Evolutionary conservation across 768 basidiomycete genomes (phyloP), one percentile per base, ranked within the genome.

Genomic region (Mycena leptocephala): DNA sequence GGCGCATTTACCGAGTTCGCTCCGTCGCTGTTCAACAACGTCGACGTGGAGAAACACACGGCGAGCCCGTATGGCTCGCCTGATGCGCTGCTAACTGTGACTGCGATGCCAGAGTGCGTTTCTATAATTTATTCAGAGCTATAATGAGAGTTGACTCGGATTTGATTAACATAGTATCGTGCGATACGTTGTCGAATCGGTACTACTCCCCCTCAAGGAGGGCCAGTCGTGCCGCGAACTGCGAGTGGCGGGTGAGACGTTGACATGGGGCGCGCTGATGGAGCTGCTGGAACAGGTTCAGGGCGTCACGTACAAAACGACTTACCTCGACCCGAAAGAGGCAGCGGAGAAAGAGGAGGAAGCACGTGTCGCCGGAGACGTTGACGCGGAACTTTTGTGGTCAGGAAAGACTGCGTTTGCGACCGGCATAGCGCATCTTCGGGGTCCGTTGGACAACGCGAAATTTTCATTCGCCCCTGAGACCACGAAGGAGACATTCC

Each of bases 271-370:
- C 14, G 24, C 53, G 39, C 67, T 69, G 2, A 39, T 69, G 24
- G 37, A 37, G 37, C 9, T 20, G 2, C 67, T 69, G 5, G 55
- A n/a, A 18, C 55, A 56, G 37, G 67, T 58, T 1, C 67, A 69
- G 24, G 67, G 67, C 8, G 67, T 58, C 2, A 58, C 30, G 20
- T 69, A 69, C 30, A 24, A 37, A 1, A 26, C 7, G 0, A 58
- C 28, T 3, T 69, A 69, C 22, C 53, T 69, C 35, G 67, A 69
- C 28, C 67, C 67, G 20, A 16, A 11, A 14, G 55, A 58, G 14
- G 67, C 67, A n/a, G 67, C 53, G 39, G 67, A 28, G 13, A 69
- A 69, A 39, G 67, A 69, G 22, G 67, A 69, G 39, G 51, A 22
- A 9, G 65, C 65, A 3, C 65, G 65, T 32, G 46, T 67, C 7